Evolutionary conservation across 2,329 filamentous ascomycete species (phyloP), one percentile per base, ranked within the genome.

Genomic region (Beauveria rudraprayagi): DNA sequence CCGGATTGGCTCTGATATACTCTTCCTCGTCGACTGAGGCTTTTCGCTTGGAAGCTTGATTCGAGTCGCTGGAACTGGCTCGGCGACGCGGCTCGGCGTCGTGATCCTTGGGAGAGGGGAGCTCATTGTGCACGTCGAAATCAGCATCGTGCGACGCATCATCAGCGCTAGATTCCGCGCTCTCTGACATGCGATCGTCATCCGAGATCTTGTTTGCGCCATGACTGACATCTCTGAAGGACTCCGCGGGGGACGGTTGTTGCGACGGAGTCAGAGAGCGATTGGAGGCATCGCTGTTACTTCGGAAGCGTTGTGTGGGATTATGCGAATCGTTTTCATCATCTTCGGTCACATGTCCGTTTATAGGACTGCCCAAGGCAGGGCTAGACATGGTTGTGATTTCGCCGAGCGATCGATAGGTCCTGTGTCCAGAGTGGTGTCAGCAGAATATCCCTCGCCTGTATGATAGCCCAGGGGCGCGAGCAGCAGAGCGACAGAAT

Each of bases 1-100:
- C 92, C 50, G 94, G 94, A 70, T 99, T 96, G 70, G 91, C 89
- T 69, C 88, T 83, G 68, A 97, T 96, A 70, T 87, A 92, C 52
- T 92, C 87, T 62, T 94, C 88, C 68, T 94, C 90, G 56, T 88
- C 86, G 43, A 83, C 72, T 70, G 80, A 73, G 66, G 80, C 75
- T 76, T 90, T 89, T 75, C 92, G 88, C 80, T 96, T 96, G 63
- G 81, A 75, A 55, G 82, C 83, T 70, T 85, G 82, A 65, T 81
- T 82, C 48, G 88, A 90, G 68, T 87, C 87, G 68, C 85, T 83
- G 52, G 91, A 94, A 70, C 84, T 85, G 66, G 87, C 90, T 69
- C 81, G 78, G 62, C 78, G 79, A 57, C 77, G 78, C 2, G 50
- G 34, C 28, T 59, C 61, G 56, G 52, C 50, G 47, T 63, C 51